These are phyloP conservation scores for Austroboletus novae-zelandiae DNA, from an alignment of 1,284 basidiomycete species.

Conservation along the genomic window DNA sequence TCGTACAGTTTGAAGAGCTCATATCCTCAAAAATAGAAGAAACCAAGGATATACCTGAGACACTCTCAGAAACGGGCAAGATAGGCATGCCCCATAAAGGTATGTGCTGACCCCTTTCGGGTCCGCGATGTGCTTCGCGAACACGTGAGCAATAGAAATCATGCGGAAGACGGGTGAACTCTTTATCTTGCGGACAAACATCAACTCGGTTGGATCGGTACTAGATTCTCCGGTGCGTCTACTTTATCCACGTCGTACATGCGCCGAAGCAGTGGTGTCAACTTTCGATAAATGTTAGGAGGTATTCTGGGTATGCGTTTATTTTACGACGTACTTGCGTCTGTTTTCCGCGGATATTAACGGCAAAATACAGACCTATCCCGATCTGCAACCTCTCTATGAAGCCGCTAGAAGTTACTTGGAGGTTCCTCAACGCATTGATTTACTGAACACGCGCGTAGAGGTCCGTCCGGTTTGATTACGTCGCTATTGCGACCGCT, in stretches of 20 bases:
- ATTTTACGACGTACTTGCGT: not conserved
- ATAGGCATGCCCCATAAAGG: constrained; percentile 85
- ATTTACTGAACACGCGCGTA: constrained; percentile 90
- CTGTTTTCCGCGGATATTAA: constrained; percentile 15
- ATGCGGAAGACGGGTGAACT: constrained; percentile 97
- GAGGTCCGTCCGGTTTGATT: constrained; percentile 52
- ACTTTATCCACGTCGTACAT: not conserved
- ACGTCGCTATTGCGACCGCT: not conserved
- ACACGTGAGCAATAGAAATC: constrained; percentile 60
- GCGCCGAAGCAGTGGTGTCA: not conserved
- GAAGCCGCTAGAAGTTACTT: constrained; percentile 91
- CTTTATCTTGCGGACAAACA: constrained; percentile 92
- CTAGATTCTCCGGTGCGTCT: constrained; percentile 85
- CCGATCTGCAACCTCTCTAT: constrained; percentile 94
- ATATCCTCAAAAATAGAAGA: constrained; percentile 94
- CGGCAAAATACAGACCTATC: constrained; percentile 59
- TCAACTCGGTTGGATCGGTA: constrained; percentile 94
- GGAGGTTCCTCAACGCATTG: constrained; percentile 92
- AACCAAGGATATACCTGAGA: constrained; percentile 94
- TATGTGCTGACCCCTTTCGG: constrained; percentile 22
- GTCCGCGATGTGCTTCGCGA: constrained; percentile 12
- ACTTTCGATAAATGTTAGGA: constrained; percentile 51
- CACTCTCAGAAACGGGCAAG: constrained; percentile 92
- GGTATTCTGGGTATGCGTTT: constrained; percentile 79
- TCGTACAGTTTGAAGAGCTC: constrained; percentile 78